Evolutionary conservation across 176 grass and related monocot genomes (phyloP).

Genomic region (Neostapfia colusana): DNA sequence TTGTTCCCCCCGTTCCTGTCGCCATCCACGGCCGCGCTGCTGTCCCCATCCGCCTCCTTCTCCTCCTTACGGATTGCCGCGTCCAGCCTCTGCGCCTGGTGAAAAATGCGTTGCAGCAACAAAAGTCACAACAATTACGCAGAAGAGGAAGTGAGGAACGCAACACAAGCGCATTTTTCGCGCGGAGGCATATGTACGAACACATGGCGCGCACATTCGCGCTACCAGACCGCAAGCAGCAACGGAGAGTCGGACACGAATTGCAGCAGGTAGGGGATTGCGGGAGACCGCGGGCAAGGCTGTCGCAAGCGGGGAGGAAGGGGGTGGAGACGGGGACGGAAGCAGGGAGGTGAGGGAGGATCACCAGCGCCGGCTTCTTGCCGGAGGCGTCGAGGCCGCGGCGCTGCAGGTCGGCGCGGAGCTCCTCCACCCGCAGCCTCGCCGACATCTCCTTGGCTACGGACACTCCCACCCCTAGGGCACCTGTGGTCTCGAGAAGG

Average conservation of each 20-base stretch:
- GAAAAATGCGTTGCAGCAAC: background rate
- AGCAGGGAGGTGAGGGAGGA: background rate
- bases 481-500: background rate
- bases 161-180: background rate
- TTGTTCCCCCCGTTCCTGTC: background rate
- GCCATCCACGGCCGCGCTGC: constrained; percentile 4
- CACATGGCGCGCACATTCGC: background rate
- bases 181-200: background rate
- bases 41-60: constrained; percentile 24
- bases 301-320: background rate
- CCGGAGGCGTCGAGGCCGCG: constrained; percentile 61
- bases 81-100: constrained; percentile 61
- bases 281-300: background rate
- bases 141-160: background rate
- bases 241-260: background rate
- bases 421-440: constrained; percentile 69
- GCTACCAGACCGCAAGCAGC: background rate
- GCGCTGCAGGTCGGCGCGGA: constrained; percentile 54
- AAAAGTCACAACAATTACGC: background rate
- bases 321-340: background rate
- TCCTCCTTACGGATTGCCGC: constrained; percentile 52
- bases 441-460: constrained; percentile 45
- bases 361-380: constrained; percentile 61
- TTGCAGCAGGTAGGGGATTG: background rate
- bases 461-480: background rate